Percentiles rank a stretch among this genome's conserved stretches.
These are phyloP conservation scores for Rheum nobile DNA, from an alignment of 148 eudicot species.

Conservation along the genomic window DNA sequence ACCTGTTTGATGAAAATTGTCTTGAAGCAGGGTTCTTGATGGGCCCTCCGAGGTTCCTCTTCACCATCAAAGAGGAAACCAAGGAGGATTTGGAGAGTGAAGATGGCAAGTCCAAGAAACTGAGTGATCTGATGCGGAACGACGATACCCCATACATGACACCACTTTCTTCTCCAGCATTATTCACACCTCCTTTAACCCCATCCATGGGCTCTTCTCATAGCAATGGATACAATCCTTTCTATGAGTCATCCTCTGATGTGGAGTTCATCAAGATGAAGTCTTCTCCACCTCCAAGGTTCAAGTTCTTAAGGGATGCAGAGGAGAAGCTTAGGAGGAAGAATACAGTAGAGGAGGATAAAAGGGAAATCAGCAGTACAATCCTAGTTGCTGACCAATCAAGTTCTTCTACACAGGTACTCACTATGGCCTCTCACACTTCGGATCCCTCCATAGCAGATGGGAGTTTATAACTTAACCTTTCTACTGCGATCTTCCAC, in stretches of 20 bases:
- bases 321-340: not conserved
- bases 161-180: conserved; percentile 54
- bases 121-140: conserved; percentile 28
- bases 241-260: not conserved
- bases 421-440: no score
- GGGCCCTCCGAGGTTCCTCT: conserved; percentile 61
- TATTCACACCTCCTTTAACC: conserved; percentile 51
- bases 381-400: no score
- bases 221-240: not conserved
- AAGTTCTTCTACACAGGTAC: no score
- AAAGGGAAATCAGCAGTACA: no score
- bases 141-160: conserved; percentile 41
- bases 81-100: conserved; percentile 66
- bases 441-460: no score
- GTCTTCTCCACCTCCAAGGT: not conserved
- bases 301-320: not conserved
- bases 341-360: not conserved
- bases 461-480: no score
- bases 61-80: conserved; percentile 73
- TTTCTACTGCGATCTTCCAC: no score
- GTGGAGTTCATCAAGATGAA: not conserved
- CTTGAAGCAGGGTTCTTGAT: conserved; percentile 11
- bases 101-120: conserved; percentile 36
- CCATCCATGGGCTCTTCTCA: conserved; percentile 15
- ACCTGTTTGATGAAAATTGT: conserved; percentile 24